Evolutionary conservation across 108 stramenopile species (phyloP), one percentile per base, ranked within the genome.

Genomic region (Discostella stelligeroides): DNA sequence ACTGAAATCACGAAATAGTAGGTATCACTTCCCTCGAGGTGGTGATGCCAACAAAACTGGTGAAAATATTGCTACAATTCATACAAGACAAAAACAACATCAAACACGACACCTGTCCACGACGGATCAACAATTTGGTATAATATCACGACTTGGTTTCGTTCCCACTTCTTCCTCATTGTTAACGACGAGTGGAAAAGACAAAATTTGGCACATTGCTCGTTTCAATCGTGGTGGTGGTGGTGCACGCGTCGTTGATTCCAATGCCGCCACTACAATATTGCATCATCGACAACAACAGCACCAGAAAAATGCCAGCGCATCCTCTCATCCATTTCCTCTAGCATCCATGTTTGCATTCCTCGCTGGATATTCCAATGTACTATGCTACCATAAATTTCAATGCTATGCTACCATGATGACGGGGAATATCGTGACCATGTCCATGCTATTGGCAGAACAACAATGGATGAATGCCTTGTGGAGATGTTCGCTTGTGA

Each of bases 351-450:
- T 49, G 0, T 62, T 76, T 50, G 59, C 75, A 3, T 63, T 63
- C 42, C 38, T 76, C n/a, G 67, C 75, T 11, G 67, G 75, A 8
- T 57, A 45, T 24, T 76, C 75, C 43, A 39, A 76, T 20, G 61
- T 68, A 5, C 20, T 76, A 0, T 76, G 75, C 23, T 23, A 68
- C 0, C 23, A 27, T 41, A 40, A 25, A 39, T 76, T 68, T 53
- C 46, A 68, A 12, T 55, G 60, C 30, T 76, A 63, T 38, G 23
- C 55, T n/a, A 47, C 67, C 23, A 76, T 76, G 75, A 76, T 76
- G 75, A 76, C 67, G 15, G 75, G 75, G 20, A 76, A 76, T 50
- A 58, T 63, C 15, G 48, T 76, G 1, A 28, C 51, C n/a, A 18
- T 61, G 43, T 61, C 67, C 17, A 61, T 68, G 6, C 53, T 61